Evolutionary conservation across 345 rosid species (phyloP), one percentile per base, ranked within the genome.

Genomic region (Boechera stricta): DNA sequence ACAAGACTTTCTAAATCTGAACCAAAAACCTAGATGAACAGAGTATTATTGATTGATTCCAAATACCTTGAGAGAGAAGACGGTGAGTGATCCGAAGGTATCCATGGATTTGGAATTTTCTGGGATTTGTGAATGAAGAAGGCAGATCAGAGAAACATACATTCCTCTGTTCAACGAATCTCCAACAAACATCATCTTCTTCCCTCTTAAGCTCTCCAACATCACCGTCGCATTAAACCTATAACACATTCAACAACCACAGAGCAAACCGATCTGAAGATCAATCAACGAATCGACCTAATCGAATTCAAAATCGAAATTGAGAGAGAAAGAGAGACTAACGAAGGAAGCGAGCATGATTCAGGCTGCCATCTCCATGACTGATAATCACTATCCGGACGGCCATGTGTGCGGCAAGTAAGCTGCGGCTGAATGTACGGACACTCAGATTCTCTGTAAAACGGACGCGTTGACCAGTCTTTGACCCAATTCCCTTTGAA

Each of bases 341-440:
- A 91, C 98, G 91, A 86, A 16, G 97, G 97, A 72, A 93, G 92
- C 7, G 90, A 85, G 77, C 98, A 93, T 35, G 85, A 89, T 13
- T 89, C 80, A 10, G 98, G 97, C 35, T 91, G 92, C 98, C 98
- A 93, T 85, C 92, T 87, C 97, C 97, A 89, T 6, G 74, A 79
- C 71, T 82, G 91, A 60, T 93, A 91, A 6, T 80, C 91, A 24
- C 61, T 83, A 15, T 89, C 96, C 9, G 85, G 92, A 71, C 97
- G 81, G 8, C 96, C 97, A 54, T 86, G 96, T 31, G 85, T 83
- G 7, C 87, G 96, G 71, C 98, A 93, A 26, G 98, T 91, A 64
- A 93, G 71, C 83, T 93, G 98, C 13, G 96, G 97, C 69, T 87
- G 96, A 15, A 94, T 88, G 78, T 91, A 91, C n/a, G 97, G 97